These are phyloP conservation scores for Pisolithus orientalis DNA, from an alignment of 768 basidiomycete genomes.

Conservation along the genomic window DNA sequence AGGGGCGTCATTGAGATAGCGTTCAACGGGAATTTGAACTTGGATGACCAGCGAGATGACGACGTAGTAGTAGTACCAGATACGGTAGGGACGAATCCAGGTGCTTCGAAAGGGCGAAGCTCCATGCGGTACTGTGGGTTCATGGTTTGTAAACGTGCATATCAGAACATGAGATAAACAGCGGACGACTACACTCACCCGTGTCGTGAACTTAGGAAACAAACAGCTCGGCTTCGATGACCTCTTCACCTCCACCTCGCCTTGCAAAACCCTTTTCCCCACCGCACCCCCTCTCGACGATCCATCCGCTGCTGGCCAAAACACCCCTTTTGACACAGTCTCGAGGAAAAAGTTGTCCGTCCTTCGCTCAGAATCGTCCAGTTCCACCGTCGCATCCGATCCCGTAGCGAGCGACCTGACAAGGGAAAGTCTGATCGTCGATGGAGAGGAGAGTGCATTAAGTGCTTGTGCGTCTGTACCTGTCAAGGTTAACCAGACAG, in stretches of 20 bases:
- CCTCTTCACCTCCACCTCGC: constrained; percentile 46
- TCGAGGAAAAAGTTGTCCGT: constrained; percentile 44
- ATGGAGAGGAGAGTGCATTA: constrained; percentile 40
- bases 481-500: constrained; percentile 41
- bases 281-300: constrained; percentile 6
- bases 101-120: constrained; percentile 35
- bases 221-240: constrained; percentile 37
- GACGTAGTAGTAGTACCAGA: neutral
- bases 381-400: constrained; percentile 33
- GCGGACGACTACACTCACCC: constrained; percentile 27
- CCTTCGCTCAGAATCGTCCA: constrained; percentile 30
- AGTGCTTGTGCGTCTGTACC: constrained; percentile 42
- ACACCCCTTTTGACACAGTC: constrained; percentile 37
- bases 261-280: constrained; percentile 35
- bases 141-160: neutral
- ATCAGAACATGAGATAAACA: neutral
- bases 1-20: constrained; percentile 21
- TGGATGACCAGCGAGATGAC: neutral
- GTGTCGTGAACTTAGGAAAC: constrained; percentile 41
- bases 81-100: constrained; percentile 33
- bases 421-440: constrained; percentile 36
- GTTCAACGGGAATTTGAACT: neutral
- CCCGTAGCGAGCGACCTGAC: constrained; percentile 45
- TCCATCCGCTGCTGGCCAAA: constrained; percentile 34
- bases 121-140: constrained; percentile 38